Evolutionary conservation across 495 filamentous ascomycete species (phyloP), one percentile per base, ranked within the genome.

Genomic region (Talaromyces borbonicus): DNA sequence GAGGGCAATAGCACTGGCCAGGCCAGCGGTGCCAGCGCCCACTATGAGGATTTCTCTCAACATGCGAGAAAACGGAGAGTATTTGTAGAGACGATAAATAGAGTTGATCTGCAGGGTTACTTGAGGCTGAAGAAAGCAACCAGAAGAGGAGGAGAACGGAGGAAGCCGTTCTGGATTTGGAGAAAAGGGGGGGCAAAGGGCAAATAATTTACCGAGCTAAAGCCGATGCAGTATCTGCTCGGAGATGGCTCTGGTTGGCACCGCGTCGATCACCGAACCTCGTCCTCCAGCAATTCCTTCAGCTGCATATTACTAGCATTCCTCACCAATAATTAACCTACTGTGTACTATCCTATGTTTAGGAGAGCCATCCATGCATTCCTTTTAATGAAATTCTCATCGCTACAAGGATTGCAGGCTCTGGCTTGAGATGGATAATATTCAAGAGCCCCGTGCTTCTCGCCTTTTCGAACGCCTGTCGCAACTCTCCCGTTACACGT

Each of bases 381-480:
- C 26, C 26, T 29, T 29, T 29, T 29, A 29, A 29, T 29, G 6
- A 29, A 11, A 29, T 29, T 29, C 26, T 29, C 26, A 29, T 29
- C 26, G 6, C 26, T 29, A 29, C 26, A 11, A 29, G 26, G 26
- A 29, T 29, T 29, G 26, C 26, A 29, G 26, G 26, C 6, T 11
- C 26, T 29, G 26, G 26, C 26, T 29, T 29, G 26, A 29, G 26
- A 29, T 29, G 26, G 26, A 29, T 29, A 29, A 29, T 29, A 29
- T 29, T 29, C 26, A 29, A 29, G 26, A 29, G 26, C 26, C 26
- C 26, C 26, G 26, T 11, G 26, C 26, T 29, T 29, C 26, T 29
- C 75, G 79, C 49, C 74, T 89, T 42, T 82, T 81, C 47, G 82
- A 87, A 65, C 71, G 84, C 32, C 66, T 89, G 50, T 71, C 74